Percentiles rank a stretch among this genome's conserved stretches.
These are phyloP conservation scores for Akanthomyces uredinophilus DNA, from an alignment of 2,329 filamentous ascomycete genomes.

Conservation along the genomic window DNA sequence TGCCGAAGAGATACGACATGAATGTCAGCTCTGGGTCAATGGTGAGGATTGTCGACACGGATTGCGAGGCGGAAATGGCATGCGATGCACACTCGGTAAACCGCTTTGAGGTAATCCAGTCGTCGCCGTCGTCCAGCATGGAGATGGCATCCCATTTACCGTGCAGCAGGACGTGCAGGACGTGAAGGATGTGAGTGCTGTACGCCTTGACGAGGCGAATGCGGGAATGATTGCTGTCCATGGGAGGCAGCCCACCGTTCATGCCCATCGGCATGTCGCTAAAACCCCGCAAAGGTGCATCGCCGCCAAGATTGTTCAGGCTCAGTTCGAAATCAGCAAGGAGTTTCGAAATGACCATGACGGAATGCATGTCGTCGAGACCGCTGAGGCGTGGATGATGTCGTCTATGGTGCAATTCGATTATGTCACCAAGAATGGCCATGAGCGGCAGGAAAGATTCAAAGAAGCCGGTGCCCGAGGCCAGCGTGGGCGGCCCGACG, in stretches of 20 bases:
- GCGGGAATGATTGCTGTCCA: slow-evolving; percentile 25
- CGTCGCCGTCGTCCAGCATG: slow-evolving; percentile 44
- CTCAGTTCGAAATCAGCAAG: slow-evolving; percentile 36
- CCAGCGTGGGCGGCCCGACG: slow-evolving; percentile 34
- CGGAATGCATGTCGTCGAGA: slow-evolving; percentile 30
- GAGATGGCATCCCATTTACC: slow-evolving; percentile 46
- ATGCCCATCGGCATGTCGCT: slow-evolving; percentile 7
- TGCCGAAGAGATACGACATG: slow-evolving; percentile 49
- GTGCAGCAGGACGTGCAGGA: slow-evolving; percentile 42
- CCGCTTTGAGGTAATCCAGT: slow-evolving; percentile 42
- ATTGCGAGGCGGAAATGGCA: slow-evolving; percentile 41
- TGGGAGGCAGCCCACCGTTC: slow-evolving; percentile 14
- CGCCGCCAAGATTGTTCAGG: slow-evolving; percentile 27
- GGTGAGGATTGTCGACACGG: slow-evolving; percentile 40
- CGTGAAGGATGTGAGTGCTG: slow-evolving; percentile 42
- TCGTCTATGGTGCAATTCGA: slow-evolving; percentile 40
- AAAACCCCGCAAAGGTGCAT: slow-evolving; percentile 17
- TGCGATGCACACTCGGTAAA: slow-evolving; percentile 43
- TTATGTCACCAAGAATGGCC: slow-evolving; percentile 44
- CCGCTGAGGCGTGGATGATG: slow-evolving; percentile 38
- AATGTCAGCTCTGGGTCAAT: slow-evolving; percentile 46
- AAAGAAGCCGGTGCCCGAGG: slow-evolving; percentile 41
- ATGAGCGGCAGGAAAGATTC: slow-evolving; percentile 47
- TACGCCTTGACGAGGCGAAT: slow-evolving; percentile 40
- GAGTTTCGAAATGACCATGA: slow-evolving; percentile 31